phyloP scores from a whole-genome alignment of 2,329 filamentous ascomycete genomes.

The Hypoxylon sp. region DNA sequence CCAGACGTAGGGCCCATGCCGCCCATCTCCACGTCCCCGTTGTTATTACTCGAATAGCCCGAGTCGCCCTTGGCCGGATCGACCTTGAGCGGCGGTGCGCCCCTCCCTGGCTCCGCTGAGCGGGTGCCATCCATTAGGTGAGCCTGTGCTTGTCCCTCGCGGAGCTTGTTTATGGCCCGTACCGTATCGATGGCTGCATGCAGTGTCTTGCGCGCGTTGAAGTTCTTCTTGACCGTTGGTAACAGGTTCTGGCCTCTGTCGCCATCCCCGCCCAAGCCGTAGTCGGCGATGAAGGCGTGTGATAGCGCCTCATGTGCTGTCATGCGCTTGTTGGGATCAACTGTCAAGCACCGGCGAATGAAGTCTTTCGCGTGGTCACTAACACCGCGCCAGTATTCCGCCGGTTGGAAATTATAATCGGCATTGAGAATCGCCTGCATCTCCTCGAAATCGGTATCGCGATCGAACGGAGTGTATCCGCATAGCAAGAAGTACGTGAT shows the following conservation, averaged over 20 bases:
- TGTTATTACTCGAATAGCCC: constrained; percentile 62
- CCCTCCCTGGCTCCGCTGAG: constrained; percentile 65
- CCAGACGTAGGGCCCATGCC: constrained; percentile 56
- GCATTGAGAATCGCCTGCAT: constrained; percentile 99
- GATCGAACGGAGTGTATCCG: constrained; percentile 98
- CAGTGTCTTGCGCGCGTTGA: constrained; percentile 77
- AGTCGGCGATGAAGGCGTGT: constrained; percentile 74
- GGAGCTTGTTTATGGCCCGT: constrained; percentile 78
- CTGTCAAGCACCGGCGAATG: constrained; percentile 90
- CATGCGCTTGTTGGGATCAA: constrained; percentile 89
- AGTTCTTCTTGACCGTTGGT: constrained; percentile 81
- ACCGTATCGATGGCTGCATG: constrained; percentile 81
- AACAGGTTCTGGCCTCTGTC: constrained; percentile 73
- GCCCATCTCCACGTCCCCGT: constrained; percentile 65
- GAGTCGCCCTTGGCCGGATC: constrained; percentile 62
- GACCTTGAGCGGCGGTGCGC: constrained; percentile 55
- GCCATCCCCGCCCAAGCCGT: constrained; percentile 61
- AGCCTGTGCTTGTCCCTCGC: constrained; percentile 69
- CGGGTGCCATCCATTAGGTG: constrained; percentile 73
- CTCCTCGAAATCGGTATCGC: constrained; percentile 97
- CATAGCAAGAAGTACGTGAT: constrained; percentile 99
- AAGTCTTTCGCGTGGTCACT: constrained; percentile 90
- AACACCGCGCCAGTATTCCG: constrained; percentile 97
- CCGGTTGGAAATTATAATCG: constrained; percentile 94
- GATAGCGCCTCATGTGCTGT: constrained; percentile 85